Evolutionary conservation across 306 rosid species (phyloP), one percentile per base, ranked within the genome.

Genomic region (Castanea mollissima): DNA sequence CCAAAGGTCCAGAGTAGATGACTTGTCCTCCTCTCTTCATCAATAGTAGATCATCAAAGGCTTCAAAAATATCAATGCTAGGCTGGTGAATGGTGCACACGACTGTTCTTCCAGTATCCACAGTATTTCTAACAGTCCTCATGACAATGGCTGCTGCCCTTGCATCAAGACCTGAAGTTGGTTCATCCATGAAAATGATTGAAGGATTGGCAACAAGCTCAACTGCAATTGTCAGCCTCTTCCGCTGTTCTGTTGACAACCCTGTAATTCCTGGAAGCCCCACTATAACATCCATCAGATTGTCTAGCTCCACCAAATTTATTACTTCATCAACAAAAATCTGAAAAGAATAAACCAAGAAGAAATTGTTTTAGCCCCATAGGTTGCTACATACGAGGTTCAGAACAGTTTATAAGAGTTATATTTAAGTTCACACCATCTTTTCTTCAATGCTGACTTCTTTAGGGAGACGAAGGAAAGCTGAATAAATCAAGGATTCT

Each of bases 21-120:
- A 91, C 83, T 79, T 93, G 99, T 21, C 99, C 98, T 78, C 99
- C 99, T 88, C 98, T 91, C 85, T 95, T 95, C 96, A 95, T 83
- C 77, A 95, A 44, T 52, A 95, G 80, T 38, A 95, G 91, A 96
- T 95, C 98, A 76, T 95, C 99, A 16, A 95, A 95, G 76, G 99
- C 97, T 82, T 95, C 99, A 72, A 95, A 95, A 81, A 95, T 95
- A 81, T 95, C 99, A 77, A 95, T 95, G 89, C 99, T 95, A 71
- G 98, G 99, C 78, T 95, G 99, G 74, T 95, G 99, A 90, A 95
- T 95, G 70, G 99, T 95, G 88, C 99, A 95, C 32, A 95, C 99
- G 83, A 95, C 99, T 10, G 99, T 95, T 84, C 99, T 90, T 85
- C 99, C 99, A 6, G 99, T 95, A 79, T 95, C 99, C 62, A 95